These are phyloP conservation scores for Tulasnella sp. DNA, from an alignment of 768 basidiomycete species.

Conservation along the genomic window DNA sequence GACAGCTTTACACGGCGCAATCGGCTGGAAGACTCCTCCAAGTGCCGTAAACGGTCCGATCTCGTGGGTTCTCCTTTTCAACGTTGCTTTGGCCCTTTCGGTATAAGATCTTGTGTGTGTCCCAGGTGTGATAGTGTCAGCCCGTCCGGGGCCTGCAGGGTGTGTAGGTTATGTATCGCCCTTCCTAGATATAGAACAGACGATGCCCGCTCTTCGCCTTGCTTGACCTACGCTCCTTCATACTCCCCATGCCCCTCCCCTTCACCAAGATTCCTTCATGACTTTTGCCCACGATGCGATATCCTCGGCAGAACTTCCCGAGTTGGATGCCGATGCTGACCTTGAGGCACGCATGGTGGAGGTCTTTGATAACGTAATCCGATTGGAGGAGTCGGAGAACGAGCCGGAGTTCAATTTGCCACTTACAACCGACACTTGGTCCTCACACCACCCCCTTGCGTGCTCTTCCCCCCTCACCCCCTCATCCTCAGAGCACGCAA, in stretches of 20 bases:
- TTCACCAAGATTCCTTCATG: not conserved
- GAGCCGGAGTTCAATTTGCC: not conserved
- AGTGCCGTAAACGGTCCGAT: not conserved
- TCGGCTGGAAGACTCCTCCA: not conserved
- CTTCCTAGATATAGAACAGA: not conserved
- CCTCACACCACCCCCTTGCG: slow-evolving; percentile 6
- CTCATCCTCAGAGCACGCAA: slow-evolving; percentile 15
- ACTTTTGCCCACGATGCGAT: not conserved
- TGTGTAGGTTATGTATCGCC: not conserved
- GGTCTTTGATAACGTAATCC: slow-evolving; percentile 5
- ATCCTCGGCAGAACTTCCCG: not conserved
- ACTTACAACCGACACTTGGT: not conserved
- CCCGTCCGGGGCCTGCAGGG: not conserved
- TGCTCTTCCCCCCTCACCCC: slow-evolving; percentile 10
- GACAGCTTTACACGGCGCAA: not conserved
- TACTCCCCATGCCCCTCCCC: not conserved
- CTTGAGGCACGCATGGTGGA: not conserved
- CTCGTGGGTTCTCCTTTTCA: not conserved
- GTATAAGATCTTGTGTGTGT: not conserved
- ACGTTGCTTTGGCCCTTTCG: not conserved
- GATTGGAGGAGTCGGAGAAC: not conserved
- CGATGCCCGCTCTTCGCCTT: not conserved
- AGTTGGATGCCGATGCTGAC: not conserved
- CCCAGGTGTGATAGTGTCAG: not conserved
- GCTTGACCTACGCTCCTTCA: not conserved